These are phyloP conservation scores for Trypanosoma boissoni DNA, from an alignment of 208 protist species.

Conservation along the genomic window DNA sequence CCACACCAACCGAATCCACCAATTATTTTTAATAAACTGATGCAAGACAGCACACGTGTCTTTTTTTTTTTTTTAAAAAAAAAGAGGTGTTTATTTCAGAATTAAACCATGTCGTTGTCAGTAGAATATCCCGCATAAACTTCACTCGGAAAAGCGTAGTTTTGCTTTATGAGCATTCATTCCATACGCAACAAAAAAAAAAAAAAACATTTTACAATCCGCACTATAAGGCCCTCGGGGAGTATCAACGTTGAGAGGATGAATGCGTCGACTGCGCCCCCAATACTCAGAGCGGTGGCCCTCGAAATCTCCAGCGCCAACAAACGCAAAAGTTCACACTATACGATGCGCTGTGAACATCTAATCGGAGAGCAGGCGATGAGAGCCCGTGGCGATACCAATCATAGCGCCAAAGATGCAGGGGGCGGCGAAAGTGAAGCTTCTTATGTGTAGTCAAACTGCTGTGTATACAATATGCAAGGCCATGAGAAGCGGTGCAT, in stretches of 20 bases:
- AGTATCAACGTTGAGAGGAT: slow-evolving; percentile 91
- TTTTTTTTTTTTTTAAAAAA: slow-evolving; percentile 86
- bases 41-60: slow-evolving; percentile 80
- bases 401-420: slow-evolving; percentile 85
- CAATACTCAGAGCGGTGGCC: slow-evolving; percentile 90
- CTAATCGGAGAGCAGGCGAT: slow-evolving; percentile 90
- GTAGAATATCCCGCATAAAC: slow-evolving; percentile 87
- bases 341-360: slow-evolving; percentile 57
- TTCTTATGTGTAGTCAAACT: slow-evolving; percentile 69
- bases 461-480: slow-evolving; percentile 32
- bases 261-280: slow-evolving; percentile 89
- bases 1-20: slow-evolving; percentile 82
- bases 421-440: slow-evolving; percentile 52
- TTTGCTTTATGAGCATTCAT: slow-evolving; percentile 93
- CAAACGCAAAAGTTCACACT: slow-evolving; percentile 74
- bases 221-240: slow-evolving; percentile 92
- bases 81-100: slow-evolving; percentile 85
- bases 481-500: slow-evolving; percentile 42
- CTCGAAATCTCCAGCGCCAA: slow-evolving; percentile 86
- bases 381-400: slow-evolving; percentile 89
- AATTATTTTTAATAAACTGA: slow-evolving; percentile 83
- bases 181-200: slow-evolving; percentile 90
- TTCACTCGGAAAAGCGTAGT: slow-evolving; percentile 71
- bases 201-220: slow-evolving; percentile 85
- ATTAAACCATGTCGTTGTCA: slow-evolving; percentile 78